phyloP scores from a whole-genome alignment of 148 eudicot genomes.

The Cornus controversa region DNA sequence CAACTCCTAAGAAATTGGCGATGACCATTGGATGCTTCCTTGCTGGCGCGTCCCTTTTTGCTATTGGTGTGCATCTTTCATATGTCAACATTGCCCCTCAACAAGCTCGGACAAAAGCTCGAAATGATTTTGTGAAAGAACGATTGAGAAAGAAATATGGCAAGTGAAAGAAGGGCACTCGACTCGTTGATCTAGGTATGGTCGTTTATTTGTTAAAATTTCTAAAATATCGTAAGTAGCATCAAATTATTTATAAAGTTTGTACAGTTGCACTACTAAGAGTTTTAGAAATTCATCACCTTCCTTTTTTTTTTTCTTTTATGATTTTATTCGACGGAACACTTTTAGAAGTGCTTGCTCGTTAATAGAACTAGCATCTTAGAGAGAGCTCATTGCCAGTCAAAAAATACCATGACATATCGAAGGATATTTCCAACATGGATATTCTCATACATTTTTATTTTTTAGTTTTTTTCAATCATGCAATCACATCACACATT shows the following conservation, averaged over 20 bases:
- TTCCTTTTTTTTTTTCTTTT: too few relatives aligned
- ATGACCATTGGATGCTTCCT: conserved; percentile 53
- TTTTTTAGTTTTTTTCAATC: too few relatives aligned
- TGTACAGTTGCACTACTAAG: neutral
- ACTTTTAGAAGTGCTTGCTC: neutral
- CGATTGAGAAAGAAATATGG: conserved; percentile 63
- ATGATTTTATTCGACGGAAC: too few relatives aligned
- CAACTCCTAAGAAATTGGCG: conserved; percentile 66
- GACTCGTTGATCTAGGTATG: conserved; percentile 8
- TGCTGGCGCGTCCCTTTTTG: conserved; percentile 60
- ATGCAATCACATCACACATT: too few relatives aligned
- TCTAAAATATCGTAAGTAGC: neutral
- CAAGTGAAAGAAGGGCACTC: conserved; percentile 5
- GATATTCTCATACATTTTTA: too few relatives aligned
- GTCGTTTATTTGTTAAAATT: neutral
- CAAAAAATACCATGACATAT: too few relatives aligned
- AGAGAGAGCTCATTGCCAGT: too few relatives aligned
- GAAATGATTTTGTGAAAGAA: conserved; percentile 66
- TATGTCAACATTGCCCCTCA: conserved; percentile 82
- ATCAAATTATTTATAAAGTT: neutral
- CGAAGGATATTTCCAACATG: too few relatives aligned
- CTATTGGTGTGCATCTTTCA: conserved; percentile 59
- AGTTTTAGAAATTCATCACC: too few relatives aligned
- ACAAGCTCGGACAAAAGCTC: conserved; percentile 83
- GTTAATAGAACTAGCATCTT: too few relatives aligned